Evolutionary conservation across 805 yeast genomes (phyloP).

Genomic region (Wickerhamomyces silvicola): DNA sequence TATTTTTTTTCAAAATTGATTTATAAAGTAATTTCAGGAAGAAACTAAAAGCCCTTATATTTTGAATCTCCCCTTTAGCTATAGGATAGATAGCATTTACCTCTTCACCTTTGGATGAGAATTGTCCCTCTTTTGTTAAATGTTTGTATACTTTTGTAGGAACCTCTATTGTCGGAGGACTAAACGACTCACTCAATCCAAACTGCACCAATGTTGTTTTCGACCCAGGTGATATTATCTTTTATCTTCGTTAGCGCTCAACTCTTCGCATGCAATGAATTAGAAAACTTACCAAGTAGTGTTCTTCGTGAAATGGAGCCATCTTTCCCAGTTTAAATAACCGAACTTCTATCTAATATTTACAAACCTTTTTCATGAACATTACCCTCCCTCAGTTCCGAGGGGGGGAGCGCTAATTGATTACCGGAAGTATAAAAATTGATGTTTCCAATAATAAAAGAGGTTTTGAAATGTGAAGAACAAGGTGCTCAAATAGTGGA

Average conservation of each 20-base stretch:
- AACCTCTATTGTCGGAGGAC: constrained; percentile 68
- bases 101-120: constrained; percentile 27
- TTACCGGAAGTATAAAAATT: no score
- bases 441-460: no score
- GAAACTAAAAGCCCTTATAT: constrained; percentile 66
- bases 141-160: constrained; percentile 71
- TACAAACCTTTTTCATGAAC: not conserved
- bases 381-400: not conserved
- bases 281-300: constrained; percentile 16
- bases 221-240: constrained; percentile 77
- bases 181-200: constrained; percentile 66
- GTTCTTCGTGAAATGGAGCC: constrained; percentile 26
- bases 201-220: constrained; percentile 66
- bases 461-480: no score
- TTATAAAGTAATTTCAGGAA: constrained; percentile 41
- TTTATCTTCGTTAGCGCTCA: constrained; percentile 4
- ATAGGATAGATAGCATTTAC: constrained; percentile 55
- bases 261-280: not conserved
- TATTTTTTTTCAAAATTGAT: constrained; percentile 33
- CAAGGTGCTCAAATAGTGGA: no score
- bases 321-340: constrained; percentile 4
- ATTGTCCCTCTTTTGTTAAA: constrained; percentile 27
- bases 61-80: constrained; percentile 51
- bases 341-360: no score
- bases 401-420: no score